Evolutionary conservation across 495 filamentous ascomycete genomes (phyloP), one percentile per base, ranked within the genome.

Genomic region (Hyaloscypha finlandica): DNA sequence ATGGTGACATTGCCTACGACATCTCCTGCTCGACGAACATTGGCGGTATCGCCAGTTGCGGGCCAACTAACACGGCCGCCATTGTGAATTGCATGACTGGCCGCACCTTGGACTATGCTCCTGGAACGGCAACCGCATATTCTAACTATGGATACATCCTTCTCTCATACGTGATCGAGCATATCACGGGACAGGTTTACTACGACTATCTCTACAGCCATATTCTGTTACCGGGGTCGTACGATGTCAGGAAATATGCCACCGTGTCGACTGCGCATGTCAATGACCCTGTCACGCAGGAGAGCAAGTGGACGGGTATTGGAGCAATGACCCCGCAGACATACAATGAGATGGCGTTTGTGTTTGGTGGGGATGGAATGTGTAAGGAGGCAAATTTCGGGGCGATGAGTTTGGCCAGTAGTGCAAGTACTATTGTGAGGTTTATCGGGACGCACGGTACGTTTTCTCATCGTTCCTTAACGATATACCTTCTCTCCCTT

Each of bases 61-160:
- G 62, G 60, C 16, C 25, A 25, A 25, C 25, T 25, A 25, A 25
- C 25, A 39, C 65, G 4, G 62, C 57, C 25, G 45, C 57, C 25
- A 42, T 71, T 35, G 66, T 71, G 11, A 61, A 71, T 33, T 60
- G 51, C 39, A 66, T 66, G 64, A 39, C 64, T 3, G 29, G 52
- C 9, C 16, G 29, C 25, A 48, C 2, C 8, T 54, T 66, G 2
- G 64, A 59, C 55, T 66, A 51, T 25, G 37, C 52, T 32, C 70
- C 70, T 1, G 70, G 66, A 4, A 32, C 30, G 4, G 59, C 30
- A 11, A 56, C 58, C 39, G 56, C 29, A 4, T 71, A 71, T 37
- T 71, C 70, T 2, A 71, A 71, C 53, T 71, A 71, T 45, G 70
- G 70, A 11, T 69, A 71, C 52, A 51, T 65, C 6, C 58, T 71